These are phyloP conservation scores for Heliamphora exappendiculata DNA, from an alignment of 148 eudicot genomes.

Conservation along the genomic window DNA sequence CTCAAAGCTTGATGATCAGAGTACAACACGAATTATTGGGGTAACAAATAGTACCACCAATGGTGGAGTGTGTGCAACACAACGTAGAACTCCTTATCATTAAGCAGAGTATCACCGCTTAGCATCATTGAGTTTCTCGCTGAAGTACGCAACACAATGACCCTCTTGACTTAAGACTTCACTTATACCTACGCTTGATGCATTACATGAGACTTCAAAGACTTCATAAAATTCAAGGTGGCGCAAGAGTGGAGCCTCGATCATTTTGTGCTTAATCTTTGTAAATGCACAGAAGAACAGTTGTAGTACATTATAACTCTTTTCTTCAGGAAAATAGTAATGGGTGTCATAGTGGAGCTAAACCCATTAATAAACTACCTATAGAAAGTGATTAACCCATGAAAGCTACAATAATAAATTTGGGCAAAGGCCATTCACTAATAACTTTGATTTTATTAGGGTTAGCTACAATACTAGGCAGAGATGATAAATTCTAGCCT, in stretches of 20 bases:
- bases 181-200: neutral
- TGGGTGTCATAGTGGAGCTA: neutral
- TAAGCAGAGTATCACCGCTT: too few relatives aligned
- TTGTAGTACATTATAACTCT: too few relatives aligned
- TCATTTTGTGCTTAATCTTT: neutral
- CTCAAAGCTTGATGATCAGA: too few relatives aligned
- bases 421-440: neutral
- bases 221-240: neutral
- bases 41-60: too few relatives aligned
- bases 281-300: neutral
- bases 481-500: neutral
- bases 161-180: neutral
- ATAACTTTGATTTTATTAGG: neutral
- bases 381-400: neutral
- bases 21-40: too few relatives aligned
- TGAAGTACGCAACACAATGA: too few relatives aligned
- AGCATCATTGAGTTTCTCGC: too few relatives aligned
- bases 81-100: neutral
- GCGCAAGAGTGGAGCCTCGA: neutral
- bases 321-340: neutral
- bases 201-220: neutral
- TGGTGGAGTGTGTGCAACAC: too few relatives aligned
- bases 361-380: neutral
- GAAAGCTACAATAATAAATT: neutral
- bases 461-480: neutral